Base-by-base conservation (phyloP, 495 filamentous ascomycete species). In the Hypoxylon trugodes region DNA sequence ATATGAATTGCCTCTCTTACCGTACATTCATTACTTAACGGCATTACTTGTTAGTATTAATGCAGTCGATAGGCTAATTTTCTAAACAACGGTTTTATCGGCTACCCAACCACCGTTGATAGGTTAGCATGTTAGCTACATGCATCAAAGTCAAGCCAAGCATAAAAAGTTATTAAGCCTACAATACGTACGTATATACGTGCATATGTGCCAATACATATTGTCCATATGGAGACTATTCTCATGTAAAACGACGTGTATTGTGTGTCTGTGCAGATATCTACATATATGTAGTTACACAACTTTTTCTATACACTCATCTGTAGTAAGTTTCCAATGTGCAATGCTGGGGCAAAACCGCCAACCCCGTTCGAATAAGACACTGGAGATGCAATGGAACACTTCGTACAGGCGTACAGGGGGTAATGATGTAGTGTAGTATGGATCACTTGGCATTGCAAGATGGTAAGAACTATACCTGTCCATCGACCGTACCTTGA, bases 341-440 rank as follows among this genome's bases (percentile, higher is more conserved):
- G 24, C 24, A 42, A 12, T 46, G 15, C 56, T 48, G 50, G 45
- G 51, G 51, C 63, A 42, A 51, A 61, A 47, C 38, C 32, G 63
- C 56, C 46, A 46, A 50, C 18, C 4, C 50, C 49, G 50, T 60
- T n/a, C 38, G 30, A 55, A 61, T 50, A 54, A 59, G 45, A 36
- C 52, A 60, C 24, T 45, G 30, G 33, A 28, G 32, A 66, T 66
- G 63, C 56, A 52, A 66, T 66, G 56, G 63, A 66, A 66, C 63
- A 35, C 46, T 42, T 25, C 37, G 7, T 28, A 36, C 59, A 67
- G 45, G n/a, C n/a, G n/a, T n/a, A n/a, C n/a, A n/a, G n/a, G n/a
- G 59, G 57, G 59, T 62, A 41, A 22, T 63, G 59, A 67, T 67
- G 58, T 67, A 67, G 54, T n/a, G 61, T 59, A 37, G 61, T 54